phyloP scores from a whole-genome alignment of 208 protist genomes.

The Spongospora subterranea region DNA sequence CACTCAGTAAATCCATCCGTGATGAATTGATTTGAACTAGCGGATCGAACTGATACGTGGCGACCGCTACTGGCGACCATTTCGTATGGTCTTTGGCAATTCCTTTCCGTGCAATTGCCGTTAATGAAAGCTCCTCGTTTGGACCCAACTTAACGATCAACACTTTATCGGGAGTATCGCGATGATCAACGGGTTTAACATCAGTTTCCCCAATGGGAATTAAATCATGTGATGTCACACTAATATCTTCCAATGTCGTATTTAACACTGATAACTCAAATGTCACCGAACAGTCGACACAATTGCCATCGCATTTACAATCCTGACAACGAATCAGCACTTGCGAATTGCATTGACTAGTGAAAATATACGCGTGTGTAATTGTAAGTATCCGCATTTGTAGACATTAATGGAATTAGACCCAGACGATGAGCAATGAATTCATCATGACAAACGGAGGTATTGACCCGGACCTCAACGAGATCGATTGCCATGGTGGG shows the following conservation, averaged over 20 bases:
- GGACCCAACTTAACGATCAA: slow-evolving; percentile 46
- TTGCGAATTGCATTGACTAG: background rate
- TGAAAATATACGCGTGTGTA: background rate
- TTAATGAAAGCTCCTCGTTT: slow-evolving; percentile 43
- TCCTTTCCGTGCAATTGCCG: slow-evolving; percentile 72
- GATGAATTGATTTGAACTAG: slow-evolving; percentile 86
- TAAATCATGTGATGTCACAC: slow-evolving; percentile 33
- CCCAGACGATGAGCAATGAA: slow-evolving; percentile 98
- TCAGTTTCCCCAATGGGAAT: slow-evolving; percentile 33
- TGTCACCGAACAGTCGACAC: slow-evolving; percentile 40
- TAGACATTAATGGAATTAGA: slow-evolving; percentile 89
- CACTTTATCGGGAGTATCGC: background rate
- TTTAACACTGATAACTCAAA: slow-evolving; percentile 51
- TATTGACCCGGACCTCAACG: slow-evolving; percentile 87
- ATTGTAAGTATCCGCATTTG: slow-evolving; percentile 51
- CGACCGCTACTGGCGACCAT: slow-evolving; percentile 88
- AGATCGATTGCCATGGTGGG: slow-evolving; percentile 95
- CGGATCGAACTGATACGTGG: slow-evolving; percentile 88
- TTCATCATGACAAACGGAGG: slow-evolving; percentile 94
- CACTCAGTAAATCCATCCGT: background rate
- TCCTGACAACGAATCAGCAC: background rate
- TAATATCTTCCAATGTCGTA: slow-evolving; percentile 36
- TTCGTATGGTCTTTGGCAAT: slow-evolving; percentile 98
- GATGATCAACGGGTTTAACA: slow-evolving; percentile 16
- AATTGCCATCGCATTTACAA: slow-evolving; percentile 58